A percentile compares a stretch with the other conserved stretches of the same genome.
These are phyloP conservation scores for Hylodesmum podocarpum DNA, from an alignment of 306 rosid species.

Conservation along the genomic window DNA sequence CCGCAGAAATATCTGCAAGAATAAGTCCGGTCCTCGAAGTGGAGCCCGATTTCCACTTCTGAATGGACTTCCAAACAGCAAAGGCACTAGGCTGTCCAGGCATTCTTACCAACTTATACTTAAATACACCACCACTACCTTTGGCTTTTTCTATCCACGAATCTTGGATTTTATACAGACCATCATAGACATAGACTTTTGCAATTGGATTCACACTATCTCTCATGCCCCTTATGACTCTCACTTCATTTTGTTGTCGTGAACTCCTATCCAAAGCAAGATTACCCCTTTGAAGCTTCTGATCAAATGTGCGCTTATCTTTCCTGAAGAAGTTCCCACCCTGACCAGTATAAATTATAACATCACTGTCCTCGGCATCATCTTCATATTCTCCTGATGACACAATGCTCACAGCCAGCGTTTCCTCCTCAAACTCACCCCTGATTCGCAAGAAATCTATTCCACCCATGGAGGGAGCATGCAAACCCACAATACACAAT, in stretches of 20 bases:
- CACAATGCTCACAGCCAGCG: constrained; percentile 61
- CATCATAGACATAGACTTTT: constrained; percentile 69
- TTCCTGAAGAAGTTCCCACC: constrained; percentile 54
- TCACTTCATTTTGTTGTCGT: constrained; percentile 51
- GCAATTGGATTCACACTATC: constrained; percentile 36
- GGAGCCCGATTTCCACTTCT: constrained; percentile 51
- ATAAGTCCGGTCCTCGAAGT: constrained; percentile 62
- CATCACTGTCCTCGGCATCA: constrained; percentile 53
- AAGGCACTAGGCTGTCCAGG: constrained; percentile 59
- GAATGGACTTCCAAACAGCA: constrained; percentile 53
- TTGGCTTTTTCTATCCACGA: constrained; percentile 61
- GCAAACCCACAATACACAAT: constrained; percentile 62
- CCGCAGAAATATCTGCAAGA: constrained; percentile 61
- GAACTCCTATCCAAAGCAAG: constrained; percentile 68
- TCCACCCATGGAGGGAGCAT: constrained; percentile 72
- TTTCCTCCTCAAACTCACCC: constrained; percentile 48
- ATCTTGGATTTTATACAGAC: constrained; percentile 62
- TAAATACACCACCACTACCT: constrained; percentile 55
- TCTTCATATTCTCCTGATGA: constrained; percentile 69
- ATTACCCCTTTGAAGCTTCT: constrained; percentile 75
- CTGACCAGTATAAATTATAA: constrained; percentile 67
- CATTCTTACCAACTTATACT: constrained; percentile 63
- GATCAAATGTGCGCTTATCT: constrained; percentile 50
- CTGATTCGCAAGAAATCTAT: constrained; percentile 51
- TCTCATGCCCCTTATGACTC: constrained; percentile 65